Evolutionary conservation across 495 filamentous ascomycete species (phyloP).

Genomic region (Clavariopsis aquatica): DNA sequence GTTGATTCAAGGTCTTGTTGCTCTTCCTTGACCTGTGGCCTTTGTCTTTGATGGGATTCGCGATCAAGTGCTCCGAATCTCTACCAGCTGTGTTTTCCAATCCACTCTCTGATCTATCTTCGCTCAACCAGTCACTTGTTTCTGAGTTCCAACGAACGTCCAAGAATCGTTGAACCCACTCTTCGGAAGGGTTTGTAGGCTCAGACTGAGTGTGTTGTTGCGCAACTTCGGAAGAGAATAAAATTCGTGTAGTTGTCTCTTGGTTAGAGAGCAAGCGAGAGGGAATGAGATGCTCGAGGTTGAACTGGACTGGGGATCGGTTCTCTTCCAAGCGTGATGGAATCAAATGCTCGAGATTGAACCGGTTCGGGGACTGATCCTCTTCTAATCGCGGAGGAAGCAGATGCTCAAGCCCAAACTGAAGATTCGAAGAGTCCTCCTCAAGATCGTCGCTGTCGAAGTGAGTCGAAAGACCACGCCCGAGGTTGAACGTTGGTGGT

Average conservation of each 20-base stretch:
- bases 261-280: slow-evolving; percentile 37
- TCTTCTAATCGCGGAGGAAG: slow-evolving; percentile 29
- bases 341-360: slow-evolving; percentile 42
- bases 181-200: slow-evolving; percentile 30
- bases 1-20: slow-evolving; percentile 45
- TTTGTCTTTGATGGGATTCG: slow-evolving; percentile 11
- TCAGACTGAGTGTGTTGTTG: slow-evolving; percentile 10
- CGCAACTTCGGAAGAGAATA: slow-evolving; percentile 14
- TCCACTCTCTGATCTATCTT: slow-evolving; percentile 35
- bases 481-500: slow-evolving; percentile 33
- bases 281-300: slow-evolving; percentile 43
- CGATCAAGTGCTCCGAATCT: neutral
- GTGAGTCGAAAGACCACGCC: slow-evolving; percentile 11
- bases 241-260: slow-evolving; percentile 33
- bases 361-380: slow-evolving; percentile 38
- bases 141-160: slow-evolving; percentile 37
- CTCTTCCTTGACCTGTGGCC: slow-evolving; percentile 39
- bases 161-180: slow-evolving; percentile 43
- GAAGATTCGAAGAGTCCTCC: slow-evolving; percentile 41
- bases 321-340: slow-evolving; percentile 29
- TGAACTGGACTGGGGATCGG: slow-evolving; percentile 35
- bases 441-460: slow-evolving; percentile 42
- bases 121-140: slow-evolving; percentile 38
- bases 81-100: slow-evolving; percentile 13
- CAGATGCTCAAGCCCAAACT: slow-evolving; percentile 45